Evolutionary conservation across 371 early-diverging fungal species (phyloP).

Genomic region (Lichtheimia ramosa): DNA sequence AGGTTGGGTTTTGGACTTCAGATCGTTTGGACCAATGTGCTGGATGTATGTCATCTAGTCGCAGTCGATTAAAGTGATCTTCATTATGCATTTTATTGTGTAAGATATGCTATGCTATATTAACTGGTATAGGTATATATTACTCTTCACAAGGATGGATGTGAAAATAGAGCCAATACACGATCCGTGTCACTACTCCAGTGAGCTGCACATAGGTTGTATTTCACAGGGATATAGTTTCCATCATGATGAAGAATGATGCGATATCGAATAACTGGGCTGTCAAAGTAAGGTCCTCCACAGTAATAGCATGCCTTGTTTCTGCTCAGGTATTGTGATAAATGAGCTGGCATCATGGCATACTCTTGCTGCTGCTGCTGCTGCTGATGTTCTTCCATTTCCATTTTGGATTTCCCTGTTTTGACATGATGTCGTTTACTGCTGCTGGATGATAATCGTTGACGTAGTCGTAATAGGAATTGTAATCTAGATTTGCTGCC

Average conservation of each 20-base stretch:
- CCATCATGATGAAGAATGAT: slow-evolving; percentile 51
- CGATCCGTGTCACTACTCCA: slow-evolving; percentile 25
- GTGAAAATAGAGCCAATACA: slow-evolving; percentile 11
- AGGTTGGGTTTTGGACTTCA: too few relatives aligned
- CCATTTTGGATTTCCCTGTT: too few relatives aligned
- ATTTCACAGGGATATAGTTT: slow-evolving; percentile 15
- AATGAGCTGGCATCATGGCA: slow-evolving; percentile 5
- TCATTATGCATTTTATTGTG: too few relatives aligned
- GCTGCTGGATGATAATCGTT: neutral
- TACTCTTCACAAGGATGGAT: too few relatives aligned
- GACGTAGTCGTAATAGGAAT: neutral
- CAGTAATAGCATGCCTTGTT: slow-evolving; percentile 77
- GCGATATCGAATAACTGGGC: slow-evolving; percentile 51
- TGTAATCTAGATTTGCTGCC: too few relatives aligned
- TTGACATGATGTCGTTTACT: neutral
- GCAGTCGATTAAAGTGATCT: too few relatives aligned
- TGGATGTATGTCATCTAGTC: too few relatives aligned
- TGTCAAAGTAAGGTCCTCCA: slow-evolving; percentile 79
- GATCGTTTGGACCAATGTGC: too few relatives aligned
- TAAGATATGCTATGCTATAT: too few relatives aligned
- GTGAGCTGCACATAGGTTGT: slow-evolving; percentile 25
- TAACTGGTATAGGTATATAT: too few relatives aligned
- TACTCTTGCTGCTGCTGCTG: neutral
- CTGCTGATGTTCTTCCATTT: neutral
- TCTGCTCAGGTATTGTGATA: slow-evolving; percentile 47